Evolutionary conservation across 1,284 basidiomycete species (phyloP).

Genomic region (Rhodotorula sp.): DNA sequence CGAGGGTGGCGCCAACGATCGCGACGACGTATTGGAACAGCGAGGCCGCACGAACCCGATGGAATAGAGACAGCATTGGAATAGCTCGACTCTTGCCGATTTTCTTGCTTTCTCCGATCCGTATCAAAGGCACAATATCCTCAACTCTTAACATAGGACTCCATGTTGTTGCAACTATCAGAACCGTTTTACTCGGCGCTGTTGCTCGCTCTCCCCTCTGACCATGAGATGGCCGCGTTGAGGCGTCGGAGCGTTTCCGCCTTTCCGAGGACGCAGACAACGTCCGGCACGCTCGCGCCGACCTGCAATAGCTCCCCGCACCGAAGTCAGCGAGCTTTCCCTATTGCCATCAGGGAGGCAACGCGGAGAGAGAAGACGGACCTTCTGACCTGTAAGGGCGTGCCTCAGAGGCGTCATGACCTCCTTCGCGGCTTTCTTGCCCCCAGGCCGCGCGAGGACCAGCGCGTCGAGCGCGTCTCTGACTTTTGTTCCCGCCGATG

Average conservation of each 20-base stretch:
- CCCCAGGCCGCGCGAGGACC: slow-evolving; percentile 49
- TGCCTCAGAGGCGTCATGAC: slow-evolving; percentile 72
- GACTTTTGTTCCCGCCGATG: slow-evolving; percentile 46
- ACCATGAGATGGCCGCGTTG: not conserved
- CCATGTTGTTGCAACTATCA: too few species aligned
- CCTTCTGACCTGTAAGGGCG: slow-evolving; percentile 76
- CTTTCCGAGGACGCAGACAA: slow-evolving; percentile 54
- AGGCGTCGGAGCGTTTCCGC: slow-evolving; percentile 41
- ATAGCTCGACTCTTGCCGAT: too few species aligned
- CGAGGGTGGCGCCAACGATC: not conserved
- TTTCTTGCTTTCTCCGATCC: not conserved
- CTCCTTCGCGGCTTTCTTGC: slow-evolving; percentile 55
- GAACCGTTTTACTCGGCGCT: too few species aligned
- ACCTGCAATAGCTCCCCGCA: slow-evolving; percentile 46
- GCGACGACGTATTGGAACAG: slow-evolving; percentile 5
- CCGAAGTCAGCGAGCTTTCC: too few species aligned
- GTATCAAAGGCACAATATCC: not conserved
- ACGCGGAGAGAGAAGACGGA: slow-evolving; percentile 43
- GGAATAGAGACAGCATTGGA: not conserved
- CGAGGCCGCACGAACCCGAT: slow-evolving; percentile 11
- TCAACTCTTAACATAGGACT: not conserved
- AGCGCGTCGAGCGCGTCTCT: slow-evolving; percentile 56
- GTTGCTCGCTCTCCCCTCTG: not conserved
- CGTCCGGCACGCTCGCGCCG: slow-evolving; percentile 57
- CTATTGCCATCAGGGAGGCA: not conserved